Base-by-base conservation (phyloP, 768 basidiomycete species). In the Suillus brevipes region DNA sequence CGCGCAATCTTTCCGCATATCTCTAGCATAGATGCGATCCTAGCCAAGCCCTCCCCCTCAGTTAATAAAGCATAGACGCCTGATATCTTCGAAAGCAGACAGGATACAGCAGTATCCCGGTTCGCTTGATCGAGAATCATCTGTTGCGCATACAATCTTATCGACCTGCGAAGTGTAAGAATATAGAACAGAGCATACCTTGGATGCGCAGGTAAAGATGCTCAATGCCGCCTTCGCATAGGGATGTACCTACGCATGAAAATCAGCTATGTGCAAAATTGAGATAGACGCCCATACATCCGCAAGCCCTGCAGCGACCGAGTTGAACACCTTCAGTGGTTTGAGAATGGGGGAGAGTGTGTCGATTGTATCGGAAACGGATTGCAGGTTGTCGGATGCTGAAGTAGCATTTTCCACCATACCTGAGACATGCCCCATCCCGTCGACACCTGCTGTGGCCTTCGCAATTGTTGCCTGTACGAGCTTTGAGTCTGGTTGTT, bases 1-100 rank as follows among this genome's bases (percentile, higher is more conserved):
- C 65, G 59, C 1, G 66, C 52, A 25, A 66, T 53, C 25, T 55
- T 31, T 12, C 31, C 31, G 20, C 43, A 52, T 40, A 52, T n/a
- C 6, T 20, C 52, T 34, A 47, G 37, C 57, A 50, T 50, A 6
- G 49, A 38, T 4, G 14, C 1, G 20, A 65, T 34, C 10, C 47
- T 57, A 23, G 53, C 9, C 45, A 45, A 23, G 3, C n/a, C 43
- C 18, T 66, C 53, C 3, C 31, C 40, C 25, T 65, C 61, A 20
- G 36, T 61, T 5, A 65, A 28, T 18, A 65, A 53, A 9, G 28
- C 10, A 23, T 63, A 65, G 8, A 42, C 34, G 7, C 34, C 37
- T 10, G 40, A 50, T 6, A 63, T 40, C 20, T 62, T 62, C 6
- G 45, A 16, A 7, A 65, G 49, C 4, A 65, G 50, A 37, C 16